A percentile compares a stretch with the other conserved stretches of the same genome.
Conservation (phyloP, 768 basidiomycete genomes). For the Trametes cubensis region DNA sequence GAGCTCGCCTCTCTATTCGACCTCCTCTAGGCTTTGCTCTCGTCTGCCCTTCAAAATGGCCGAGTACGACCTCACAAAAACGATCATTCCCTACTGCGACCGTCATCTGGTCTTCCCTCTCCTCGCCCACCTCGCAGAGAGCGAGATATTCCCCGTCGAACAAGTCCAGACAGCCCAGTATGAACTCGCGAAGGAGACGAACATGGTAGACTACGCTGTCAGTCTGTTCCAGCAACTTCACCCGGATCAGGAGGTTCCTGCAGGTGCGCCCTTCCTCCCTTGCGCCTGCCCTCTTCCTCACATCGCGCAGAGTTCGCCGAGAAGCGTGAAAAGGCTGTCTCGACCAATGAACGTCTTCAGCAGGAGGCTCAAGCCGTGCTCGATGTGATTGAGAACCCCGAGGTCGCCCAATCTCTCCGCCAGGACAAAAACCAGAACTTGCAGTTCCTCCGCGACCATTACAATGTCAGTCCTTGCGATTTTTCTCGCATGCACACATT, state of each 20-base stretch:
- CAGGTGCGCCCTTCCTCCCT: conserved; percentile 49
- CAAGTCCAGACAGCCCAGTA: conserved; percentile 91
- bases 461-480: conserved; percentile 35
- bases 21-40: not conserved
- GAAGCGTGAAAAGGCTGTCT: conserved; percentile 81
- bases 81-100: conserved; percentile 90
- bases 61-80: conserved; percentile 89
- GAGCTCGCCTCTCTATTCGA: conserved; percentile 2
- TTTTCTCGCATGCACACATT: not conserved
- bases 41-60: conserved; percentile 55
- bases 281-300: conserved; percentile 3
- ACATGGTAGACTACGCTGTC: conserved; percentile 96
- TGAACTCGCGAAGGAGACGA: conserved; percentile 95
- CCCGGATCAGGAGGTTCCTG: conserved; percentile 68
- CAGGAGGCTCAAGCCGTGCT: conserved; percentile 91
- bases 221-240: conserved; percentile 78
- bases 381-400: conserved; percentile 95
- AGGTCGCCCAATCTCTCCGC: conserved; percentile 90
- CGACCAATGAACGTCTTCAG: conserved; percentile 81
- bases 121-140: conserved; percentile 83
- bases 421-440: conserved; percentile 98
- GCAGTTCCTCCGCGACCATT: conserved; percentile 91
- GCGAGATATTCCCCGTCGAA: conserved; percentile 71
- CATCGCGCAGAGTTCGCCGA: conserved; percentile 70
- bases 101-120: conserved; percentile 93